A percentile compares a stretch with the other conserved stretches of the same genome.
Evolutionary conservation across 768 basidiomycete species (phyloP).

Genomic region (Amanita brunnescens): DNA sequence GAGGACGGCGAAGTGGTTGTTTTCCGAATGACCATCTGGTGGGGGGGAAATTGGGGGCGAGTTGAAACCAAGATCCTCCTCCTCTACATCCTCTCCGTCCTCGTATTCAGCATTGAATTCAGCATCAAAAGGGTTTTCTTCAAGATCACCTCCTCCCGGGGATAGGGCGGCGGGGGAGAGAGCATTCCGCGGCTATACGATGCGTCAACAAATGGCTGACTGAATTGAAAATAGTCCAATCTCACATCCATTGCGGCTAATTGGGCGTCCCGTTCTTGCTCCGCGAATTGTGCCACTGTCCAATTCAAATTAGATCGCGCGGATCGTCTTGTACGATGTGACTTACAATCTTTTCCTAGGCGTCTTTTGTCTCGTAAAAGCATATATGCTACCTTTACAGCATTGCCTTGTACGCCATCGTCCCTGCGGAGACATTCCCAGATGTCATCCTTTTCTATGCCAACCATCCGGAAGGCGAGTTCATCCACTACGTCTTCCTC

Average conservation of each 20-base stretch:
- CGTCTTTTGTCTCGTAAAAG: conserved; percentile 83
- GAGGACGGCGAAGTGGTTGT: conserved; percentile 76
- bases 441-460: conserved; percentile 75
- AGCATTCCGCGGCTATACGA: conserved; percentile 54
- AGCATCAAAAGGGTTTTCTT: conserved; percentile 76
- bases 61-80: conserved; percentile 30
- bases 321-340: background rate
- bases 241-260: conserved; percentile 74
- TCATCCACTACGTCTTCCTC: conserved; percentile 90
- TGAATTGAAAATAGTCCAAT: conserved; percentile 11
- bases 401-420: conserved; percentile 82
- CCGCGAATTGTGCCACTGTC: conserved; percentile 67
- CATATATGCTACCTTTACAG: conserved; percentile 95
- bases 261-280: conserved; percentile 79
- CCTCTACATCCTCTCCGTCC: conserved; percentile 33
- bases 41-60: conserved; percentile 12
- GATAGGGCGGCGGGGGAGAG: conserved; percentile 62
- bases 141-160: conserved; percentile 47
- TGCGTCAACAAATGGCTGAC: conserved; percentile 8
- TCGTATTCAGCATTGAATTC: conserved; percentile 62
- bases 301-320: conserved; percentile 2
- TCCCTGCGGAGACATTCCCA: conserved; percentile 80
- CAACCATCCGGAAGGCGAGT: conserved; percentile 59
- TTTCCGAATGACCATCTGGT: conserved; percentile 26
- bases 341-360: conserved; percentile 77